Percentiles rank a stretch among this genome's conserved stretches.
phyloP scores from a whole-genome alignment of 2,329 filamentous ascomycete species.

The Juglanconis sp. region DNA sequence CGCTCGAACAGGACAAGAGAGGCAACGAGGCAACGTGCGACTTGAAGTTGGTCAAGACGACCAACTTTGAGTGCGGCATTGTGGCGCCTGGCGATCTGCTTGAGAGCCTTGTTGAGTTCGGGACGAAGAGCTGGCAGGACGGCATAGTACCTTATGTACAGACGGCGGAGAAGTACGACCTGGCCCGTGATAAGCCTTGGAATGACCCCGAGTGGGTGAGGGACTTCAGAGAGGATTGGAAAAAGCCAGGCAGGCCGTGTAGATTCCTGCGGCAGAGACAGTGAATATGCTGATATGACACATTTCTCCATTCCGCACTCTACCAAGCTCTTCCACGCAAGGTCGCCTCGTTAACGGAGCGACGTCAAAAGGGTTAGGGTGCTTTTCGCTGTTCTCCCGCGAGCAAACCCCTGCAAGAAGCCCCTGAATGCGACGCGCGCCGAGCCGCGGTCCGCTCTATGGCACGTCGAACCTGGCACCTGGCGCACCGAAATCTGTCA shows the following conservation, averaged over 20 bases:
- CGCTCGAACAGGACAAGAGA: slow-evolving; percentile 22
- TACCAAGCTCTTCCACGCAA: too few species aligned
- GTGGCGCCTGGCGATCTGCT: slow-evolving; percentile 23
- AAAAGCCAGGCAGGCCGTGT: not conserved
- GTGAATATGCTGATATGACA: not conserved
- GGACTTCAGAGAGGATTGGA: slow-evolving; percentile 7
- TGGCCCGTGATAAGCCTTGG: slow-evolving; percentile 21
- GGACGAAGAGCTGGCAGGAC: slow-evolving; percentile 21
- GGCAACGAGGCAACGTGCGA: slow-evolving; percentile 21
- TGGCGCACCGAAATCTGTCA: too few species aligned
- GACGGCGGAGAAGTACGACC: slow-evolving; percentile 16
- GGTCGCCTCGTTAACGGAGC: too few species aligned
- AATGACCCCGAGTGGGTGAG: slow-evolving; percentile 22
- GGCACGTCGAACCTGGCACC: too few species aligned
- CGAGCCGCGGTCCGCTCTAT: not conserved
- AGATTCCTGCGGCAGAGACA: not conserved
- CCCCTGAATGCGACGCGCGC: not conserved
- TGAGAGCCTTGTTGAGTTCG: slow-evolving; percentile 20
- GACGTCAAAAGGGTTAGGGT: not conserved
- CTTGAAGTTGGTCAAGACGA: slow-evolving; percentile 22
- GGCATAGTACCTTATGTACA: slow-evolving; percentile 23
- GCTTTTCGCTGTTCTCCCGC: too few species aligned
- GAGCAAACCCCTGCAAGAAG: not conserved
- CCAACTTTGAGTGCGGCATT: slow-evolving; percentile 26
- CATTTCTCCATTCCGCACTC: too few species aligned